Conservation (phyloP, 2,329 filamentous ascomycete species). For the Fusarium sp. region DNA sequence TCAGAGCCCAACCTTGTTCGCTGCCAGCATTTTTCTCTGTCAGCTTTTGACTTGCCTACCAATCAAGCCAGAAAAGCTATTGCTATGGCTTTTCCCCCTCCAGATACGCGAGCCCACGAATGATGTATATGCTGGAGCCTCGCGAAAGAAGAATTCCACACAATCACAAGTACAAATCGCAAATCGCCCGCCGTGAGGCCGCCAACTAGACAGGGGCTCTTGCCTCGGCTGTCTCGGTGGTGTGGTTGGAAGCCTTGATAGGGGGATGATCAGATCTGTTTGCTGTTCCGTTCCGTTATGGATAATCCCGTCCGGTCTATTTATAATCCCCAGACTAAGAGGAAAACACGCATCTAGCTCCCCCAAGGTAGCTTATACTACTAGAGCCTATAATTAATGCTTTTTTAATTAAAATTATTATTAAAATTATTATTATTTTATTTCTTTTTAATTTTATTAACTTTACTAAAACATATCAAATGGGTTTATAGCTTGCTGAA, state of each 20-base stretch:
- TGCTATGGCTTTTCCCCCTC: not conserved
- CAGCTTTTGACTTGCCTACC: not conserved
- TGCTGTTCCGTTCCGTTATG: not conserved
- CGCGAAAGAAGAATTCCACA: not conserved
- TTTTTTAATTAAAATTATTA: too few relatives aligned
- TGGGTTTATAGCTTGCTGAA: too few relatives aligned
- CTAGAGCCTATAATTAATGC: too few relatives aligned
- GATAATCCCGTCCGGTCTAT: not conserved
- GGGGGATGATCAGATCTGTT: not conserved
- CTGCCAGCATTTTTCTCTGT: not conserved
- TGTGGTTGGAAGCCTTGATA: not conserved
- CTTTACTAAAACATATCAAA: too few relatives aligned
- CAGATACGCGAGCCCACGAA: slow-evolving; percentile 2
- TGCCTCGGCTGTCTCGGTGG: not conserved
- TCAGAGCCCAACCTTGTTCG: not conserved
- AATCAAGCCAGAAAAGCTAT: slow-evolving; percentile 5
- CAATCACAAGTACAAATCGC: not conserved
- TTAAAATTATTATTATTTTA: too few relatives aligned
- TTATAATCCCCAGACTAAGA: too few relatives aligned
- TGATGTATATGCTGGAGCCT: not conserved
- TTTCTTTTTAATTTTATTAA: too few relatives aligned
- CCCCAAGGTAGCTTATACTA: too few relatives aligned
- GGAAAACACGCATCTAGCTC: too few relatives aligned
- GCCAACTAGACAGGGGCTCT: not conserved
- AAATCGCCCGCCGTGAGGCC: not conserved